Conservation (phyloP, 2,329 filamentous ascomycete species). For the Fusarium udum region DNA sequence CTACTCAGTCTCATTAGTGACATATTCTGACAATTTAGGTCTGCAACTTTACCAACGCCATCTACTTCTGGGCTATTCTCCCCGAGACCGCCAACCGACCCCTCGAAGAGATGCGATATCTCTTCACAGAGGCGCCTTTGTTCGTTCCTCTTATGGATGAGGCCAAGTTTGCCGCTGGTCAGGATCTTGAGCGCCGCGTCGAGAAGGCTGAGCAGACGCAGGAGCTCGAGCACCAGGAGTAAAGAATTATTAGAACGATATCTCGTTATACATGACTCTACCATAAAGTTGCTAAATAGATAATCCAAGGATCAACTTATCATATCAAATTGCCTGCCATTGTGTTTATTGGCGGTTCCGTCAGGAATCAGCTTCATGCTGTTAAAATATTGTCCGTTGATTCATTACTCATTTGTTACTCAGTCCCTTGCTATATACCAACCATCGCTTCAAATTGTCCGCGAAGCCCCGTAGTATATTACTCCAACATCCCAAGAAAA, state of each 20-base stretch:
- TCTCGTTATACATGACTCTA: not conserved
- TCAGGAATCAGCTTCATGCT: accelerated
- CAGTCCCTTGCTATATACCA: not conserved
- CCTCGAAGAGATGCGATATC: conserved; percentile 74
- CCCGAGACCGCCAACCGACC: conserved; percentile 72
- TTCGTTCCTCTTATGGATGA: conserved; percentile 68
- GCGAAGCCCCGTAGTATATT: not conserved
- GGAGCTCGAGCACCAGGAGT: conserved; percentile 19
- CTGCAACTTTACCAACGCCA: conserved; percentile 66
- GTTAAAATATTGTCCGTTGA: not conserved
- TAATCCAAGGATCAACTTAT: not conserved
- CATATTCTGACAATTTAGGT: conserved; percentile 44
- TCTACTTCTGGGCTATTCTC: conserved; percentile 70
- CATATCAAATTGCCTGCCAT: accelerated
- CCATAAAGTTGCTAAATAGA: not conserved
- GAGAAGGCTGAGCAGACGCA: conserved; percentile 25
- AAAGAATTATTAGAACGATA: not conserved
- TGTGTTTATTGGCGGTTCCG: accelerated
- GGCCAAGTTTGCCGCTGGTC: conserved; percentile 11
- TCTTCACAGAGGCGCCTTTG: conserved; percentile 72
- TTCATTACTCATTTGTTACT: not conserved
- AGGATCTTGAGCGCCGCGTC: conserved; percentile 22
- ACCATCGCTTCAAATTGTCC: no score
- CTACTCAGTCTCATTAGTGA: accelerated
- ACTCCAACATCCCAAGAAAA: not conserved